phyloP scores from a whole-genome alignment of 176 grass and related monocot genomes.

The Eleusine coracana region DNA sequence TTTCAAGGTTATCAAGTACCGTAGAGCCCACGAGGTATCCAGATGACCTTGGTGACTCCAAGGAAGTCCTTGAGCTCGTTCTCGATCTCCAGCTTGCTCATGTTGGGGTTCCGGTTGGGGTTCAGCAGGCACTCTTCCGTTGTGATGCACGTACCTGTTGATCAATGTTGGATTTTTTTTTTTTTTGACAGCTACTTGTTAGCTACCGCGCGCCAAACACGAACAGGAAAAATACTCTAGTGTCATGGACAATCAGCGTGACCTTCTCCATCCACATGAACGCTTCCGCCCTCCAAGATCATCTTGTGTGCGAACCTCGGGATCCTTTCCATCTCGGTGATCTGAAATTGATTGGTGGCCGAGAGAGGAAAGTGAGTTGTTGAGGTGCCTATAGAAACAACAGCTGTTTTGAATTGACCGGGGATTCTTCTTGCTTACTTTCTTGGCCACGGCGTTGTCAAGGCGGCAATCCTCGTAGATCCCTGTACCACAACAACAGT shows the following conservation, averaged over 20 bases:
- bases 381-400: background rate
- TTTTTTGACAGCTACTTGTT: background rate
- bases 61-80: slow-evolving; percentile 82
- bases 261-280: slow-evolving; percentile 98
- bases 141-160: slow-evolving; percentile 87
- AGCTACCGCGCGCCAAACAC: background rate
- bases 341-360: slow-evolving; percentile 39
- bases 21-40: slow-evolving; percentile 83
- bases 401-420: background rate
- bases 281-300: slow-evolving; percentile 94
- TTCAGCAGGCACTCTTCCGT: slow-evolving; percentile 89
- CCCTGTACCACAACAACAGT: slow-evolving; percentile 45
- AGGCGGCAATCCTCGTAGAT: slow-evolving; percentile 77
- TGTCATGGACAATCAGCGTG: background rate
- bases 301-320: slow-evolving; percentile 72
- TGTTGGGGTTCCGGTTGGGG: slow-evolving; percentile 83
- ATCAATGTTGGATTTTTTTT: background rate
- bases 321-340: slow-evolving; percentile 68
- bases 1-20: slow-evolving; percentile 38
- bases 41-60: slow-evolving; percentile 83
- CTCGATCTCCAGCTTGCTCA: slow-evolving; percentile 87
- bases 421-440: slow-evolving; percentile 42
- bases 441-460: slow-evolving; percentile 72
- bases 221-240: slow-evolving; percentile 16
- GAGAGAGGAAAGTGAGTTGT: background rate